phyloP scores from a whole-genome alignment of 192 early-diverging fungal species.

The Podila epigama region DNA sequence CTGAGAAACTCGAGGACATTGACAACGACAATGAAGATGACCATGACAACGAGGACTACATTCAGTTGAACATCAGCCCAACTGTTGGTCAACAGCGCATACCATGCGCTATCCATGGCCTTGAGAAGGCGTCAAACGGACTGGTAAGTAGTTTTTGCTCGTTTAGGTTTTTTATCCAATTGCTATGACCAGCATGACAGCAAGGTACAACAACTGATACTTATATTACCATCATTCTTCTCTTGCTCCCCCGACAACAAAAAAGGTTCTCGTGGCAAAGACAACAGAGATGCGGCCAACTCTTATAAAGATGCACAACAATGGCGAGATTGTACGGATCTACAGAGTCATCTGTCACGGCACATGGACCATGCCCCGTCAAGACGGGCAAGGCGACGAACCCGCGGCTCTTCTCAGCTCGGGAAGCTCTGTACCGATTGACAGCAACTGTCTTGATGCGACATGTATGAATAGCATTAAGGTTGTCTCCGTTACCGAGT shows the following conservation, averaged over 20 bases:
- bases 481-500: conserved; percentile 30
- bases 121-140: conserved; percentile 66
- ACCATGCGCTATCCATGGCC: conserved; percentile 51
- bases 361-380: neutral
- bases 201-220: neutral
- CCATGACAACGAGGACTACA: conserved; percentile 25
- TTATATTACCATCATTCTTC: neutral
- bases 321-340: conserved; percentile 18
- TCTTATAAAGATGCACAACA: conserved; percentile 44
- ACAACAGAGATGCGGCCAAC: conserved; percentile 25
- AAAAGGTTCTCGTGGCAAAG: conserved; percentile 56
- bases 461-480: conserved; percentile 16
- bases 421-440: neutral
- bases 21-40: conserved; percentile 2
- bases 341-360: conserved; percentile 52
- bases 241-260: neutral
- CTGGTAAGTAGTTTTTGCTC: conserved; percentile 38
- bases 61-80: conserved; percentile 32
- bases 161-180: neutral
- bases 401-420: neutral
- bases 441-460: conserved; percentile 3
- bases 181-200: neutral
- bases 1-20: neutral
- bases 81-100: conserved; percentile 27
- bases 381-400: neutral